Evolutionary conservation across 805 yeast genomes (phyloP).

Genomic region (Yarrowia keelungensis): DNA sequence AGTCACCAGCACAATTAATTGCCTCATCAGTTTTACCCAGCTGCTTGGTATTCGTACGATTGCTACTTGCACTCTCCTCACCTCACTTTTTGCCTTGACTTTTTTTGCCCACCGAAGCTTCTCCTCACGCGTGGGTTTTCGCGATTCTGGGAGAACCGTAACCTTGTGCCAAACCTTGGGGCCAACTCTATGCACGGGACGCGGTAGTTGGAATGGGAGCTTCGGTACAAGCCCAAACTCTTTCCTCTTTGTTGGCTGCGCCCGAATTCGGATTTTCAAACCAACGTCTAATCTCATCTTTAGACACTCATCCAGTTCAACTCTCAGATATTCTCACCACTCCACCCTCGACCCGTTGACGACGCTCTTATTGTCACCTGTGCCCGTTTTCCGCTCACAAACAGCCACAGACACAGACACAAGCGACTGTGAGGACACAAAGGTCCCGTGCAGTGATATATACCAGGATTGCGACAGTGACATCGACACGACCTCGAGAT

Average conservation of each 20-base stretch:
- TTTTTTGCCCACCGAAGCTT: conserved; percentile 31
- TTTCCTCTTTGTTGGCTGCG: conserved; percentile 37
- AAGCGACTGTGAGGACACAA: neutral
- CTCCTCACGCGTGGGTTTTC: conserved; percentile 38
- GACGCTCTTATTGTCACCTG: no score
- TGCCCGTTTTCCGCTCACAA: neutral
- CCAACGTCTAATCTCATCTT: conserved; percentile 25
- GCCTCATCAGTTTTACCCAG: no score
- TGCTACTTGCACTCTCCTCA: neutral
- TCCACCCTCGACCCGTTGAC: neutral
- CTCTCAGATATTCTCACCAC: no score
- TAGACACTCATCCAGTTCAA: neutral
- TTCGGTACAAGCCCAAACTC: conserved; percentile 32
- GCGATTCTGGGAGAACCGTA: conserved; percentile 17
- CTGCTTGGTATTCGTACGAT: neutral
- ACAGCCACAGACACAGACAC: conserved; percentile 4
- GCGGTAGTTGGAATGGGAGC: conserved; percentile 38
- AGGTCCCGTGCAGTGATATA: no score
- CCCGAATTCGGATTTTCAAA: conserved; percentile 32
- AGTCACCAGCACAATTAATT: no score
- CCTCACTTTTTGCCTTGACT: neutral
- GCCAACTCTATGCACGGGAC: conserved; percentile 19
- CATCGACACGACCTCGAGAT: no score
- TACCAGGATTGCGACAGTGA: no score
- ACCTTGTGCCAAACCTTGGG: neutral